Percentiles rank a stretch among this genome's conserved stretches.
These are phyloP conservation scores for Herpetomonas samuelpessoai DNA, from an alignment of 208 protist species.

Conservation along the genomic window DNA sequence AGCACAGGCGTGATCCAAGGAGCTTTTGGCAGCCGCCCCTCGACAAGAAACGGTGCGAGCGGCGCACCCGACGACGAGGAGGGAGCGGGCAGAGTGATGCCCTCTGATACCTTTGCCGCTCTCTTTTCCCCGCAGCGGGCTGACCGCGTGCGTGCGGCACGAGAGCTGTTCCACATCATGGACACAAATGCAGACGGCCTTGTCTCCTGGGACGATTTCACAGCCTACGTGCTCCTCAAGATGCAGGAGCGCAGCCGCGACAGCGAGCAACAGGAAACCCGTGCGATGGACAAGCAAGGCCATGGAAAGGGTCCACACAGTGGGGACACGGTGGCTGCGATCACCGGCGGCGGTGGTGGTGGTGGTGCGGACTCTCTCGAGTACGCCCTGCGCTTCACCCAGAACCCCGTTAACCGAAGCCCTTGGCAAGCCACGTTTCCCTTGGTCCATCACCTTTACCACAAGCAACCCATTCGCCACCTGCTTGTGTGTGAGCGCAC, in stretches of 20 bases:
- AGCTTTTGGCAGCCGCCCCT: no score
- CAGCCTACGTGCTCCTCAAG: slow-evolving; percentile 38
- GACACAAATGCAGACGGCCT: slow-evolving; percentile 58
- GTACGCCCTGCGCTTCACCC: slow-evolving; percentile 30
- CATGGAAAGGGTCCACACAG: neutral
- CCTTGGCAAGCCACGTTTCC: slow-evolving; percentile 66
- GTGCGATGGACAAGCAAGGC: neutral
- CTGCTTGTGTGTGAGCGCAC: slow-evolving; percentile 48
- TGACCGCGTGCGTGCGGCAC: slow-evolving; percentile 31
- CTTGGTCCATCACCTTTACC: slow-evolving; percentile 73
- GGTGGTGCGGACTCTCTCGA: neutral
- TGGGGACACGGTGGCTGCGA: neutral
- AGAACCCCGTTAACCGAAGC: slow-evolving; percentile 46
- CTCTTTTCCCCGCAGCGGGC: slow-evolving; percentile 16
- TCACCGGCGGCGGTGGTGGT: neutral
- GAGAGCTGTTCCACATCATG: slow-evolving; percentile 59
- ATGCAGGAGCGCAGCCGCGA: slow-evolving; percentile 24
- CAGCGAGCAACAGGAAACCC: neutral
- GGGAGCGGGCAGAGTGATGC: neutral
- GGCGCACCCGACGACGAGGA: neutral
- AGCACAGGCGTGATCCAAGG: no score
- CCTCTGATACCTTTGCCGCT: neutral
- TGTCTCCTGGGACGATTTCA: slow-evolving; percentile 71
- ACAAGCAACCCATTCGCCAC: slow-evolving; percentile 62
- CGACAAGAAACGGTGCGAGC: neutral